These are phyloP conservation scores for Emydomyces testavorans DNA, from an alignment of 2,329 filamentous ascomycete species.

Conservation along the genomic window DNA sequence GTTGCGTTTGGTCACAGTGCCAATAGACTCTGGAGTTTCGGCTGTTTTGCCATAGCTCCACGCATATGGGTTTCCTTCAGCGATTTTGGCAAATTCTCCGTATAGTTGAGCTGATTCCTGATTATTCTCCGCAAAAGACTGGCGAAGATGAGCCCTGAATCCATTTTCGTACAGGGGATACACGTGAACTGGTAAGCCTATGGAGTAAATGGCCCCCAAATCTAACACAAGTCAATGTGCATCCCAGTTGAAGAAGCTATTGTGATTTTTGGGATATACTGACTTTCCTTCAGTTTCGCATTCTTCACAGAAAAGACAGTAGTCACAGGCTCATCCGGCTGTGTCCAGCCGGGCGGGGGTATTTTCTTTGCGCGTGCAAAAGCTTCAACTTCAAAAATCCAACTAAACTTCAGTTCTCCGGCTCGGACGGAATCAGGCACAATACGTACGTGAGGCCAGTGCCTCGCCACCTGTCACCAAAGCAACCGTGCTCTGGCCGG, in stretches of 20 bases:
- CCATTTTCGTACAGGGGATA: conserved; percentile 58
- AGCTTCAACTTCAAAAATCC: conserved; percentile 37
- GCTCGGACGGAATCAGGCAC: not conserved
- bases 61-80: conserved; percentile 42
- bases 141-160: conserved; percentile 46
- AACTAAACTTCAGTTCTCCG: not conserved
- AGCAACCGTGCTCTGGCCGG: conserved; percentile 45
- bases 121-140: conserved; percentile 46
- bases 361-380: conserved; percentile 43
- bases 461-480: conserved; percentile 55
- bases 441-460: conserved; percentile 40
- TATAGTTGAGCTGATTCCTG: conserved; percentile 50
- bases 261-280: no score
- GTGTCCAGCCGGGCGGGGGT: conserved; percentile 51
- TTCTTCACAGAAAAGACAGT: conserved; percentile 43
- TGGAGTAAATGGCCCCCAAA: conserved; percentile 45
- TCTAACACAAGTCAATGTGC: no score
- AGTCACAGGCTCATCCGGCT: conserved; percentile 37
- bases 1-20: conserved; percentile 45
- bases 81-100: conserved; percentile 48
- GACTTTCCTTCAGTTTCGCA: conserved; percentile 35
- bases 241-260: no score
- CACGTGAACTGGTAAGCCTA: conserved; percentile 54
- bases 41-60: conserved; percentile 46
- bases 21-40: conserved; percentile 43